A percentile compares a stretch with the other conserved stretches of the same genome.
phyloP scores from a whole-genome alignment of 345 rosid genomes.

The Eucalyptus pumila region DNA sequence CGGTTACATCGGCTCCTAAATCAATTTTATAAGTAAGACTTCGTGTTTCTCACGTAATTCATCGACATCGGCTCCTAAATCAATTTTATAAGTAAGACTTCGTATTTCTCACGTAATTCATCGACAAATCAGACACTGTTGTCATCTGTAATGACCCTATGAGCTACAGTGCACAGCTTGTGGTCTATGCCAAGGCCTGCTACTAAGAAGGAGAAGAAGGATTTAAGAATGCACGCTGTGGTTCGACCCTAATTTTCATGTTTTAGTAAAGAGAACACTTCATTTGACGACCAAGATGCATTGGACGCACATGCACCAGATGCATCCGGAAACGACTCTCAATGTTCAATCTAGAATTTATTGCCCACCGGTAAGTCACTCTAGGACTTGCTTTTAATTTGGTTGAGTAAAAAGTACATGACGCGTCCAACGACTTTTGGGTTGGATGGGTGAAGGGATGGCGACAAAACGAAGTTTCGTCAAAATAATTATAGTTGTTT shows the following conservation, averaged over 20 bases:
- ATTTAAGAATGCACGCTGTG: not conserved
- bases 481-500: not conserved
- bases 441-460: not conserved
- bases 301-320: not conserved
- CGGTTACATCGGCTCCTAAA: not conserved
- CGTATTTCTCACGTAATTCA: not conserved
- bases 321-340: not conserved
- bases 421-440: not conserved
- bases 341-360: too few relatives aligned
- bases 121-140: not conserved
- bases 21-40: not conserved
- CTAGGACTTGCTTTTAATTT: not conserved
- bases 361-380: not conserved
- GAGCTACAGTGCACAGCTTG: not conserved
- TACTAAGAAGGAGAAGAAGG: not conserved
- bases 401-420: not conserved
- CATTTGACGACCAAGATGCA: not conserved
- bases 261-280: not conserved
- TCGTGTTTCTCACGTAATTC: not conserved
- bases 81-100: not conserved
- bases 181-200: not conserved
- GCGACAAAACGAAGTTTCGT: not conserved
- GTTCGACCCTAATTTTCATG: not conserved
- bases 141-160: not conserved
- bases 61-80: not conserved